phyloP scores from a whole-genome alignment of 2,329 filamentous ascomycete species.

The Penicillium verrucosum region DNA sequence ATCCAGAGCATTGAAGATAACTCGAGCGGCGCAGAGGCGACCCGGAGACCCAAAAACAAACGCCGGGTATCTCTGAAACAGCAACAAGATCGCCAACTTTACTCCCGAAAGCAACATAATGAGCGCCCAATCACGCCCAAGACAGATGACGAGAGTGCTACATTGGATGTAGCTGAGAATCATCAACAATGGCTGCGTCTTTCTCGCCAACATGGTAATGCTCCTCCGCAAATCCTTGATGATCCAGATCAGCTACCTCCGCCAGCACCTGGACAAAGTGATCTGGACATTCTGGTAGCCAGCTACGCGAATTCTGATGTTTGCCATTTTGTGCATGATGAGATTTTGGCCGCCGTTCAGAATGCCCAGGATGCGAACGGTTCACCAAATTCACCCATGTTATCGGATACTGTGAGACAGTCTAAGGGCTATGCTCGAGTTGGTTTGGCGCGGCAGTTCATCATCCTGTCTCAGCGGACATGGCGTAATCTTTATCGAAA shows the following conservation, averaged over 20 bases:
- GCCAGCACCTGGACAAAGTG: slow-evolving; percentile 62
- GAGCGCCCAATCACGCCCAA: slow-evolving; percentile 57
- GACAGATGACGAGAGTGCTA: slow-evolving; percentile 59
- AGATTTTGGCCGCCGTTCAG: slow-evolving; percentile 69
- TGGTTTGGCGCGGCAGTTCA: slow-evolving; percentile 75
- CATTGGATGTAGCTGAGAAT: slow-evolving; percentile 49
- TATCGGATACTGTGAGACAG: slow-evolving; percentile 53
- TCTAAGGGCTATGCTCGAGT: slow-evolving; percentile 80
- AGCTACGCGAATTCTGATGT: slow-evolving; percentile 77
- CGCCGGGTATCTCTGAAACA: slow-evolving; percentile 77
- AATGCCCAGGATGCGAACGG: slow-evolving; percentile 66
- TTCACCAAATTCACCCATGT: slow-evolving; percentile 56
- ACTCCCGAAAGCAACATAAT: slow-evolving; percentile 66
- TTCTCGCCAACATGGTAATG: slow-evolving; percentile 52
- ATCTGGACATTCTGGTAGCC: slow-evolving; percentile 75
- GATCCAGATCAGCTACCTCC: slow-evolving; percentile 63
- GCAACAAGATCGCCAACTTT: slow-evolving; percentile 86
- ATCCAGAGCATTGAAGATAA: slow-evolving; percentile 68
- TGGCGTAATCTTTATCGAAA: slow-evolving; percentile 98
- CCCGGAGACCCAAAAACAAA: slow-evolving; percentile 63
- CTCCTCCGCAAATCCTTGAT: slow-evolving; percentile 62
- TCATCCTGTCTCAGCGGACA: slow-evolving; percentile 83
- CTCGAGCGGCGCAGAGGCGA: slow-evolving; percentile 59
- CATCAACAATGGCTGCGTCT: slow-evolving; percentile 60
- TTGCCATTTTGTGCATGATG: slow-evolving; percentile 67